Conservation (phyloP, 1,284 basidiomycete species). For the Leucoagaricus sp. region DNA sequence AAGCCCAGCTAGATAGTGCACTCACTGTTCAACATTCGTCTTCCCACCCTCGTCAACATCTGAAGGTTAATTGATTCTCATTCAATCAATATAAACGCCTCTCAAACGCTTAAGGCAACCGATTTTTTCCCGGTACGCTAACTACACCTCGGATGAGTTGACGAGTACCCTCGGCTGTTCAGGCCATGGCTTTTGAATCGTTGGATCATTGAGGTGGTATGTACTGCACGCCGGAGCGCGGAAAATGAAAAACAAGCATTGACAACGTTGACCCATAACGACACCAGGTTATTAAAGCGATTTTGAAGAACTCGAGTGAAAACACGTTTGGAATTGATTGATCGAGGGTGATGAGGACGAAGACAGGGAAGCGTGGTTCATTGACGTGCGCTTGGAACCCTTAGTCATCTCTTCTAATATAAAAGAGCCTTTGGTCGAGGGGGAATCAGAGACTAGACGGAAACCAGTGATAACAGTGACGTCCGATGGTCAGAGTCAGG, state of each 20-base stretch:
- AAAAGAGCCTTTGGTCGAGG: too few relatives aligned
- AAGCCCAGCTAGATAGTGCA: too few relatives aligned
- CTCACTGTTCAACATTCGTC: conserved; percentile 43
- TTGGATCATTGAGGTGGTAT: too few relatives aligned
- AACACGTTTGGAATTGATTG: conserved; percentile 48
- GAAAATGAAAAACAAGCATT: conserved; percentile 53
- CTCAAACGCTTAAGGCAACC: conserved; percentile 36
- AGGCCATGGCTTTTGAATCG: conserved; percentile 22
- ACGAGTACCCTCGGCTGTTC: conserved; percentile 43
- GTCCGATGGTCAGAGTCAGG: too few relatives aligned
- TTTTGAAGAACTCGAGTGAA: conserved; percentile 42
- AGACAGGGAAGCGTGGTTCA: too few relatives aligned
- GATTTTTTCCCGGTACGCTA: conserved; percentile 25
- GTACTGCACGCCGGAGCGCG: conserved; percentile 37
- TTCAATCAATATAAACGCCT: conserved; percentile 40
- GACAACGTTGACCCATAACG: conserved; percentile 37
- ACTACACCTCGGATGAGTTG: conserved; percentile 43
- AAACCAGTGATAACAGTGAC: too few relatives aligned
- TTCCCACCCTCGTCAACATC: conserved; percentile 37
- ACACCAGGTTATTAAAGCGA: conserved; percentile 33
- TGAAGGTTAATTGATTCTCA: too few relatives aligned
- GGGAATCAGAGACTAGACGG: too few relatives aligned
- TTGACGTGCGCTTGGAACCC: too few relatives aligned
- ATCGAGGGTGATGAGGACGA: too few relatives aligned
- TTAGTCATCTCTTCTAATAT: too few relatives aligned